Evolutionary conservation across 192 early-diverging fungal species (phyloP), one percentile per base, ranked within the genome.

Genomic region (Bifiguratus adelaidae): DNA sequence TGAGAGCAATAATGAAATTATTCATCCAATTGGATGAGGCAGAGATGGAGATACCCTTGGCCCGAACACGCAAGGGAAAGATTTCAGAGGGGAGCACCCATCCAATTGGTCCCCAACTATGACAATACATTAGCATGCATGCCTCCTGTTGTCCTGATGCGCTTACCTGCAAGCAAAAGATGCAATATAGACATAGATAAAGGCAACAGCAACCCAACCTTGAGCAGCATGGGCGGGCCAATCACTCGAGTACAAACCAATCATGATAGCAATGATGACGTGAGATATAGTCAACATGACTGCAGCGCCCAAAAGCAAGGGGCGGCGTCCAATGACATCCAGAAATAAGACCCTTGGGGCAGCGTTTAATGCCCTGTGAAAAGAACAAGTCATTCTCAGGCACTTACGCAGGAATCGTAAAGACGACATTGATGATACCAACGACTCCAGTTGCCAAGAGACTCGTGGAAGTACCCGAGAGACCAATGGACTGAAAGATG

Each of bases 1-100:
- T 65, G 37, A 80, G 61, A 12, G 67, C 78, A 12, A 91, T 73
- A 30, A 80, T 60, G 49, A 79, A 79, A 62, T 88, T 89, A 61
- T 70, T 80, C 41, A 83, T 64, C 88, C 88, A 92, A 70, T 92
- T 92, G 41, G 85, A 70, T 12, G 85, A 71, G 3, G 85, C 88
- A 12, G 78, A 68, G 2, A 86, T 44, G 19, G 74, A 76, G 44
- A 79, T 78, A n/a, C 74, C 86, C 64, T 91, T 91, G 37, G 85
- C 75, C 23, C 89, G 79, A 34, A 80, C 58, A 24, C 77, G 82
- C 2, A 78, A 62, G 0, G 91, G 91, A 27, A 87, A 73, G 37
- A 89, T 71, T 50, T 94, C 91, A 15, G 88, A 76, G 3, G 83
- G 66, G 41, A 84, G 77, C 4, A 88, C 61, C 87, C 88, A 91